phyloP scores from a whole-genome alignment of 2,329 filamentous ascomycete genomes.

The Fusarium sp. region DNA sequence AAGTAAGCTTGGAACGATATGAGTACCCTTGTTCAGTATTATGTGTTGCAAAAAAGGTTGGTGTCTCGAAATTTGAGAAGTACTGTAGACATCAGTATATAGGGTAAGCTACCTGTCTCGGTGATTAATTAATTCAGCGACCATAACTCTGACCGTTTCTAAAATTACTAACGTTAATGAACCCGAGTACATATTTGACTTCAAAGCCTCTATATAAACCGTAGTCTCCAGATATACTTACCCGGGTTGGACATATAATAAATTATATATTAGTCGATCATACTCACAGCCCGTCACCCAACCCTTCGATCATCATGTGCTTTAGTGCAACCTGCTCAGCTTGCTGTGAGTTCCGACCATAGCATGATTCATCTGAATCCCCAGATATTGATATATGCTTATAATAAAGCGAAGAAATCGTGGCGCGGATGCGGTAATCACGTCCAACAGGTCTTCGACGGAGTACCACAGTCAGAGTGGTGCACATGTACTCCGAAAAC shows the following conservation, averaged over 20 bases:
- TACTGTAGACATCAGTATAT: neutral
- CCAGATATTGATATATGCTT: neutral
- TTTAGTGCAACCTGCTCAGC: conserved; percentile 57
- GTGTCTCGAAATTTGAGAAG: neutral
- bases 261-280: neutral
- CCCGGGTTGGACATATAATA: neutral
- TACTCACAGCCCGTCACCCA: too few relatives aligned
- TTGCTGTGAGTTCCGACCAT: conserved; percentile 54
- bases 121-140: conserved; percentile 27
- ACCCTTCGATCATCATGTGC: conserved; percentile 54
- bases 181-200: neutral
- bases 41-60: neutral
- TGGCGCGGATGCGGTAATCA: conserved; percentile 66
- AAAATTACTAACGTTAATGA: neutral
- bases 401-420: conserved; percentile 58
- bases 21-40: too few relatives aligned
- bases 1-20: too few relatives aligned
- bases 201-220: neutral
- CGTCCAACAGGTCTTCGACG: conserved; percentile 59
- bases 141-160: neutral
- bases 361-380: too few relatives aligned
- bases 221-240: neutral
- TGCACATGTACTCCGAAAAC: conserved; percentile 62
- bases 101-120: conserved; percentile 12
- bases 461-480: conserved; percentile 61